phyloP scores from a whole-genome alignment of 2,329 filamentous ascomycete species.

The Clonostachys solani region DNA sequence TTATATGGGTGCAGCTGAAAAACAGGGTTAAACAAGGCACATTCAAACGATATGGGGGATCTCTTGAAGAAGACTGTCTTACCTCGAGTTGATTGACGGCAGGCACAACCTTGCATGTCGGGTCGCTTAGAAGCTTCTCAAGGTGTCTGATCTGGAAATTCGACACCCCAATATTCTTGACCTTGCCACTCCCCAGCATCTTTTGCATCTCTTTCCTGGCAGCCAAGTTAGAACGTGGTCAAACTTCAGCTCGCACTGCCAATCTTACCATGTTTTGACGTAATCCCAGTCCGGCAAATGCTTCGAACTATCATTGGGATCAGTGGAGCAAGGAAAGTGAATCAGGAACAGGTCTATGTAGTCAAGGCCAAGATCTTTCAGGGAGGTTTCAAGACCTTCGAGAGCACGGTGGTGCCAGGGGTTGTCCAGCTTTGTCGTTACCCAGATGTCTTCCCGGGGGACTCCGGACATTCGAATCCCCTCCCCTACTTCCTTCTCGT shows the following conservation, averaged over 20 bases:
- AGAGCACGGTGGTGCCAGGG: conserved; percentile 19
- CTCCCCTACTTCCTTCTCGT: conserved; percentile 20
- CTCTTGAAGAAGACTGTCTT: too few relatives aligned
- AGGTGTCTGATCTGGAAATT: conserved; percentile 23
- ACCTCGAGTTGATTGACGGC: conserved; percentile 25
- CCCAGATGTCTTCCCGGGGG: conserved; percentile 21
- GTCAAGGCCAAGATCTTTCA: conserved; percentile 17
- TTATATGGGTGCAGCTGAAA: too few relatives aligned
- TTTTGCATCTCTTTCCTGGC: conserved; percentile 19
- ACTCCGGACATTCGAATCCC: conserved; percentile 22
- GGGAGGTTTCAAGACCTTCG: conserved; percentile 16
- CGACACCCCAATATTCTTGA: conserved; percentile 20
- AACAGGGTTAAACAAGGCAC: too few relatives aligned
- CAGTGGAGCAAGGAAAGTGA: conserved; percentile 19
- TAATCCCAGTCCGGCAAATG: conserved; percentile 9
- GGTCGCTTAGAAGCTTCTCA: conserved; percentile 48
- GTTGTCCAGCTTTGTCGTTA: conserved; percentile 24
- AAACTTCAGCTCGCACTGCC: conserved; percentile 27
- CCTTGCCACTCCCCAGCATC: conserved; percentile 22
- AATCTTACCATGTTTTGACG: conserved; percentile 23
- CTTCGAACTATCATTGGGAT: conserved; percentile 10
- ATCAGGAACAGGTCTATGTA: conserved; percentile 24
- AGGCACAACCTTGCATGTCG: conserved; percentile 58
- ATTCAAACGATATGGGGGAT: too few relatives aligned
- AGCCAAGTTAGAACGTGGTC: conserved; percentile 15